Conservation (phyloP, 176 grass and related monocot genomes). For the Aegilops speltoides region DNA sequence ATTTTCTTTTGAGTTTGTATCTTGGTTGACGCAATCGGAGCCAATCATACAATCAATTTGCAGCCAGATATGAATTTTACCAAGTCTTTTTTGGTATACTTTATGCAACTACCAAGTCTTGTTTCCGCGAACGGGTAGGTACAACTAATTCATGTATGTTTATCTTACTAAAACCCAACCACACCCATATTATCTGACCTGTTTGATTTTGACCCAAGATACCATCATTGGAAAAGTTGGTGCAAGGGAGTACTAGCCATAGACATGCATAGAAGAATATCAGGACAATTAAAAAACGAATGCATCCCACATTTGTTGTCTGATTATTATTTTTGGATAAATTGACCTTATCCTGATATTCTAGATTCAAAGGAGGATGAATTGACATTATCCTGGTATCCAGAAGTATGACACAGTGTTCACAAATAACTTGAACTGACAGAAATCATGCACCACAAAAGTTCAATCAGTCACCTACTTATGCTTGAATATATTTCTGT, state of each 20-base stretch:
- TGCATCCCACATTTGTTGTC: too few relatives aligned
- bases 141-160: constrained; percentile 19
- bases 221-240: not conserved
- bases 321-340: not conserved
- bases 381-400: too few relatives aligned
- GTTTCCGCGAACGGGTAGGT: constrained; percentile 19
- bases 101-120: not conserved
- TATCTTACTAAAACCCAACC: constrained; percentile 17
- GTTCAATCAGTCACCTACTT: not conserved
- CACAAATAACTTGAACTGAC: not conserved
- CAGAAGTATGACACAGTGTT: not conserved
- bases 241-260: not conserved
- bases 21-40: constrained; percentile 23
- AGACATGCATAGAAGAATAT: not conserved
- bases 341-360: not conserved
- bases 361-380: too few relatives aligned
- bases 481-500: not conserved
- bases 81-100: not conserved
- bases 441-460: not conserved
- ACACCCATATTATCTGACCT: not conserved
- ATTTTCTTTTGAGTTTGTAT: not conserved
- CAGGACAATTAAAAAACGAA: too few relatives aligned
- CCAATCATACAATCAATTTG: constrained; percentile 1
- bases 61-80: not conserved
- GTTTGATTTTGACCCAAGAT: constrained; percentile 18